Percentiles rank a stretch among this genome's conserved stretches.
phyloP scores from a whole-genome alignment of 2,329 filamentous ascomycete genomes.

The Thielaviopsis punctulata region DNA sequence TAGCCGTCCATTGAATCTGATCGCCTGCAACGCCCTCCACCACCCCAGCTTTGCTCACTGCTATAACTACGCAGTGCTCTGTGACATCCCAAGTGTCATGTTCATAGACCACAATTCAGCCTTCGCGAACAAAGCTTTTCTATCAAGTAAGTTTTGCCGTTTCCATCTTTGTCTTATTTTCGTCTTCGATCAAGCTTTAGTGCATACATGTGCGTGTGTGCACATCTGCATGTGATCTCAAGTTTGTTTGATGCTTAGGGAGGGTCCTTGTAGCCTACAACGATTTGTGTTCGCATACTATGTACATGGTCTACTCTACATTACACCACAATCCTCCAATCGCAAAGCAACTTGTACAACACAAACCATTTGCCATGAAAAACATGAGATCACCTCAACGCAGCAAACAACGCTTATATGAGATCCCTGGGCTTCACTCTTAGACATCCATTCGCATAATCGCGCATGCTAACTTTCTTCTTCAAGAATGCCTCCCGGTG shows the following conservation, averaged over 20 bases:
- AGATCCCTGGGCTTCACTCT: not conserved
- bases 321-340: not conserved
- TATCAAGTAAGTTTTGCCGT: not conserved
- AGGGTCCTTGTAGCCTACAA: not conserved
- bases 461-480: not conserved
- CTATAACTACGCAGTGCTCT: not conserved
- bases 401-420: not conserved
- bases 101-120: not conserved
- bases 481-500: not conserved
- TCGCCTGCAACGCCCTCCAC: not conserved
- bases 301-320: not conserved
- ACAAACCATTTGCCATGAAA: not conserved
- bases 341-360: not conserved
- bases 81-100: not conserved
- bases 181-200: not conserved
- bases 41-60: not conserved
- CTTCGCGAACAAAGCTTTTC: not conserved
- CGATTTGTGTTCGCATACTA: not conserved
- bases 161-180: not conserved
- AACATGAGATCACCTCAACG: not conserved
- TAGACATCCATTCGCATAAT: not conserved
- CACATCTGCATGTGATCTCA: not conserved
- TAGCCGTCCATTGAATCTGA: not conserved
- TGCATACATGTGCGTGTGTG: not conserved
- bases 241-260: not conserved